phyloP scores from a whole-genome alignment of 441 rosid species.

The Euphorbia schlechtendalii region DNA sequence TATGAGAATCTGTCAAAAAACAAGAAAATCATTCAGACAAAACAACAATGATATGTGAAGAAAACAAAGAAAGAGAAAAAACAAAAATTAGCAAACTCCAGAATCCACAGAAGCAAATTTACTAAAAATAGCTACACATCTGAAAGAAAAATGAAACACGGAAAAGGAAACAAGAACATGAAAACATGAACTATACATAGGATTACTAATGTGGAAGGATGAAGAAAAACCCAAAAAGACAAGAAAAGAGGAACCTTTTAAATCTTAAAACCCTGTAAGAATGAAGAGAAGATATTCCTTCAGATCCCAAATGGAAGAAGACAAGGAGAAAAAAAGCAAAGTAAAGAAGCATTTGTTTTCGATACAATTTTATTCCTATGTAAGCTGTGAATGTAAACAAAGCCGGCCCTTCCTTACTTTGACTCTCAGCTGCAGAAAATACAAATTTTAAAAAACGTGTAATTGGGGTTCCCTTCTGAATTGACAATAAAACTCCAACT shows the following conservation, averaged over 20 bases:
- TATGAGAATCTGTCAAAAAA: neutral
- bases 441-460: slow-evolving; percentile 19
- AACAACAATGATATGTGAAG: slow-evolving; percentile 1
- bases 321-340: slow-evolving; percentile 2
- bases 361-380: neutral
- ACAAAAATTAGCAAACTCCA: neutral
- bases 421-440: slow-evolving; percentile 26
- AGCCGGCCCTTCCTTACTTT: slow-evolving; percentile 20
- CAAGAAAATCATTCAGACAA: neutral
- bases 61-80: neutral
- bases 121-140: slow-evolving; percentile 4
- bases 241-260: neutral
- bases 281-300: neutral
- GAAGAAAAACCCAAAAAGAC: slow-evolving; percentile 1
- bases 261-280: neutral
- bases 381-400: slow-evolving; percentile 1
- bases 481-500: no score
- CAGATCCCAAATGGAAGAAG: slow-evolving; percentile 11
- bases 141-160: neutral
- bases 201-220: slow-evolving; percentile 2
- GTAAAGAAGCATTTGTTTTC: neutral
- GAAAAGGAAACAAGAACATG: no score
- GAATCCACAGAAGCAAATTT: slow-evolving; percentile 2
- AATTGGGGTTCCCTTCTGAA: slow-evolving; percentile 8
- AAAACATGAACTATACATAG: no score